Evolutionary conservation across 306 rosid genomes (phyloP).

Genomic region (Inga leiocalycina): DNA sequence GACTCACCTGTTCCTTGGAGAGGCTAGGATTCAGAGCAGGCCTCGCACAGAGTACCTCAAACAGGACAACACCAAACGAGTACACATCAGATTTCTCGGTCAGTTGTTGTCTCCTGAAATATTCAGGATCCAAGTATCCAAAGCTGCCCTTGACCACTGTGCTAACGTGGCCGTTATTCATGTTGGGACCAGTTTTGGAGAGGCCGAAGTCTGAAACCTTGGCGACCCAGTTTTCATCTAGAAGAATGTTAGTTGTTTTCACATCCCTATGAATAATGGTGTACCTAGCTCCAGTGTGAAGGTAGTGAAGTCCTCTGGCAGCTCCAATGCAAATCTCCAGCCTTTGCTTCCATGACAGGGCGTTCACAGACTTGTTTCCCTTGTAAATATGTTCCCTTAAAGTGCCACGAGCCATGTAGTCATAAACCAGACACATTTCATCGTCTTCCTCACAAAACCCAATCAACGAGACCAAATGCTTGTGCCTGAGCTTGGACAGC

Average conservation of each 20-base stretch:
- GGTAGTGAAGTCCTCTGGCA: conserved; percentile 68
- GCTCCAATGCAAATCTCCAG: conserved; percentile 66
- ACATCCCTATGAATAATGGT: conserved; percentile 69
- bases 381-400: conserved; percentile 58
- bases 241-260: conserved; percentile 63
- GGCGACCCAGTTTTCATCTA: conserved; percentile 59
- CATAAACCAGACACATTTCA: conserved; percentile 64
- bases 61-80: conserved; percentile 64
- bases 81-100: conserved; percentile 65
- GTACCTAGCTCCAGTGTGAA: conserved; percentile 65
- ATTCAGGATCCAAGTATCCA: conserved; percentile 67
- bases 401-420: conserved; percentile 59
- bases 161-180: conserved; percentile 53
- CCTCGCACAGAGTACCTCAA: conserved; percentile 60
- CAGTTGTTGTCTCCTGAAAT: conserved; percentile 63
- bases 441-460: conserved; percentile 57
- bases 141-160: conserved; percentile 70
- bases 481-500: conserved; percentile 68
- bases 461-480: conserved; percentile 65
- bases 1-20: conserved; percentile 64
- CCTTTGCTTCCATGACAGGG: conserved; percentile 60
- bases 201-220: conserved; percentile 71
- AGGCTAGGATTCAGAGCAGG: conserved; percentile 54
- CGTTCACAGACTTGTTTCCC: conserved; percentile 41
- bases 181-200: conserved; percentile 60